Percentiles rank a stretch among this genome's conserved stretches.
Conservation (phyloP, 2,329 filamentous ascomycete genomes). For the Diaporthe velutina region DNA sequence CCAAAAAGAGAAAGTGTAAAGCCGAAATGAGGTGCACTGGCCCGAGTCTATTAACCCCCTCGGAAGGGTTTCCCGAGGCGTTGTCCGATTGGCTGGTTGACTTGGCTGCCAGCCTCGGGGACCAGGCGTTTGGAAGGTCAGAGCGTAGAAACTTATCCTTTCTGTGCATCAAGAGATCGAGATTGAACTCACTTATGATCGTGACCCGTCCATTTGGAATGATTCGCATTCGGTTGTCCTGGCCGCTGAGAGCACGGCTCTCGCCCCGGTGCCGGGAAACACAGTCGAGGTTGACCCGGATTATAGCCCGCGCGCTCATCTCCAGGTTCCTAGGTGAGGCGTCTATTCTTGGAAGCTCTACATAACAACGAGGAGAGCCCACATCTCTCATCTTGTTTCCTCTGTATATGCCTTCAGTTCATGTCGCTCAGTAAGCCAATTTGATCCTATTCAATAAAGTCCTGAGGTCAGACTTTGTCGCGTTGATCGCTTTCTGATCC, state of each 20-base stretch:
- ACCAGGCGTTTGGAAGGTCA: not conserved
- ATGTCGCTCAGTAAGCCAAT: not conserved
- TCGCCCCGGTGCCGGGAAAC: not conserved
- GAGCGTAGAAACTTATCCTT: not conserved
- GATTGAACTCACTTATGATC: not conserved
- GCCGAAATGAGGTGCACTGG: not conserved
- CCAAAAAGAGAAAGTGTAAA: not conserved
- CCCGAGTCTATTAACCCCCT: not conserved
- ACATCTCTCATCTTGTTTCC: not conserved
- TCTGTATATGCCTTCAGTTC: not conserved
- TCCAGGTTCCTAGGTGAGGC: not conserved
- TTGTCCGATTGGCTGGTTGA: not conserved
- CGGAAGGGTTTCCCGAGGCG: not conserved
- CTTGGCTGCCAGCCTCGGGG: slow-evolving; percentile 1
- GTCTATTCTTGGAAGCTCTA: not conserved
- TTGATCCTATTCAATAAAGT: not conserved
- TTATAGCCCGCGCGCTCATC: not conserved
- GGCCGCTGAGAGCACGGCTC: not conserved
- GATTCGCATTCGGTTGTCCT: not conserved
- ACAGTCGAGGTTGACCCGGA: not conserved
- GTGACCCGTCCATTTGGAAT: not conserved
- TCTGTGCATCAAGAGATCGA: not conserved
- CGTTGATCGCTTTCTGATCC: slow-evolving; percentile 7
- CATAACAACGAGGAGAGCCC: not conserved
- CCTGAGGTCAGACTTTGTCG: not conserved